Percentiles rank a stretch among this genome's conserved stretches.
Conservation (phyloP, 148 eudicot genomes). For the Arbutus unedo region DNA sequence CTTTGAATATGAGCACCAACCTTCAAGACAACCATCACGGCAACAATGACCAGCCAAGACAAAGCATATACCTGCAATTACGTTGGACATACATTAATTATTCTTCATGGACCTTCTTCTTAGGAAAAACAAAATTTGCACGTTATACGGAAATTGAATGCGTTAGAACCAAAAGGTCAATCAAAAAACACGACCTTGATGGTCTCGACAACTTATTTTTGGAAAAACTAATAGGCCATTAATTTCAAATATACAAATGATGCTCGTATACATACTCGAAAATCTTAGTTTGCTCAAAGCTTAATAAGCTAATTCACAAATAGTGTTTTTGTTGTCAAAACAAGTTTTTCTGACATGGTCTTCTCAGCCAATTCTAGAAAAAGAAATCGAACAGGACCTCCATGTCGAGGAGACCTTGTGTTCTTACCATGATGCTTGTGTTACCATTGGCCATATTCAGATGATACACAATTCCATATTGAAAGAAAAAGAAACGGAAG, state of each 20-base stretch:
- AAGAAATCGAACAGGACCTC: not conserved
- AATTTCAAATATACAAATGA: not conserved
- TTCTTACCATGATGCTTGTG: conserved; percentile 14
- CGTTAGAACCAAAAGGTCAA: not conserved
- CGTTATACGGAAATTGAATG: not conserved
- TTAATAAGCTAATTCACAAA: not conserved
- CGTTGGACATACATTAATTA: not conserved
- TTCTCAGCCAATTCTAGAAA: not conserved
- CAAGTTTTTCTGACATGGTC: not conserved
- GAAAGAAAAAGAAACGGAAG: conserved; percentile 42
- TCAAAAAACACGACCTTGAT: not conserved
- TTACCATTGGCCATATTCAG: conserved; percentile 28
- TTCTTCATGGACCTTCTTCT: not conserved
- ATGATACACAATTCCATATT: conserved; percentile 54
- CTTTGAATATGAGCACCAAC: conserved; percentile 24
- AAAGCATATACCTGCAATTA: conserved; percentile 59
- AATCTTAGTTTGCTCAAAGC: not conserved
- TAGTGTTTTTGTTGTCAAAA: not conserved
- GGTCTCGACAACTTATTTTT: not conserved
- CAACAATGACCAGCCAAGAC: conserved; percentile 79
- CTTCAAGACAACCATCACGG: conserved; percentile 64
- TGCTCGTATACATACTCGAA: not conserved
- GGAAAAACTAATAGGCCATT: not conserved
- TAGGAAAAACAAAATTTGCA: not conserved
- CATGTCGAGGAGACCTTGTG: not conserved